A percentile compares a stretch with the other conserved stretches of the same genome.
These are phyloP conservation scores for Panaeolus cyanescens DNA, from an alignment of 768 basidiomycete genomes.

Conservation along the genomic window DNA sequence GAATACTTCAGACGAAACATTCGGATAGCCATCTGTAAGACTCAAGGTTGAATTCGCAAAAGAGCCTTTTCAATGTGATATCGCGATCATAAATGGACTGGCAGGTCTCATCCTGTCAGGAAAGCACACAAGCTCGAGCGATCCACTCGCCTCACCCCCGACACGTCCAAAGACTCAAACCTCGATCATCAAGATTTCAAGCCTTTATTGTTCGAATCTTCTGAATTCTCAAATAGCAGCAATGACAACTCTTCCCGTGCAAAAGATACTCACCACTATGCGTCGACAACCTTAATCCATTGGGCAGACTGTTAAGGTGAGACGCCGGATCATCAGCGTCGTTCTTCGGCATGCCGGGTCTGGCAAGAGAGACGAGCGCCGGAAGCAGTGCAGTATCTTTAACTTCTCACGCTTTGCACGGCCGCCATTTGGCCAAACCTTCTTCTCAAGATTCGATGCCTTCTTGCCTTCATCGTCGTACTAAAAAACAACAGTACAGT, in stretches of 20 bases:
- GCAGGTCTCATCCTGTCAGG: conserved; percentile 3
- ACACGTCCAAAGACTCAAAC: conserved; percentile 1
- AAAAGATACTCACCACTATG: not conserved
- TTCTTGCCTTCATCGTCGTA: no score
- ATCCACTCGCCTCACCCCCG: not conserved
- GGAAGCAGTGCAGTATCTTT: not conserved
- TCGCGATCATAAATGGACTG: conserved; percentile 2
- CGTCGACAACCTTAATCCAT: not conserved
- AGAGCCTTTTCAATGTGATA: conserved; percentile 1
- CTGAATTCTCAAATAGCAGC: not conserved
- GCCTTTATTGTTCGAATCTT: not conserved
- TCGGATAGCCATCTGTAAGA: conserved; percentile 1
- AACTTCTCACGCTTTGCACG: not conserved
- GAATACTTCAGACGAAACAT: conserved; percentile 4
- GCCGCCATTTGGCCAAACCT: not conserved
- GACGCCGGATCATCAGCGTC: not conserved
- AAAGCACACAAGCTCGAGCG: not conserved
- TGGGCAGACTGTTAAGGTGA: not conserved
- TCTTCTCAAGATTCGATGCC: conserved; percentile 1
- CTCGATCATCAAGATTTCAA: conserved; percentile 2
- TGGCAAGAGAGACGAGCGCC: conserved; percentile 2
- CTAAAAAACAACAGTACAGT: no score
- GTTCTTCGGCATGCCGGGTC: conserved; percentile 1
- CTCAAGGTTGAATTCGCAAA: conserved; percentile 1
- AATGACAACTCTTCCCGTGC: not conserved